phyloP scores from a whole-genome alignment of 2,329 filamentous ascomycete species.

The Exophiala mesophila region DNA sequence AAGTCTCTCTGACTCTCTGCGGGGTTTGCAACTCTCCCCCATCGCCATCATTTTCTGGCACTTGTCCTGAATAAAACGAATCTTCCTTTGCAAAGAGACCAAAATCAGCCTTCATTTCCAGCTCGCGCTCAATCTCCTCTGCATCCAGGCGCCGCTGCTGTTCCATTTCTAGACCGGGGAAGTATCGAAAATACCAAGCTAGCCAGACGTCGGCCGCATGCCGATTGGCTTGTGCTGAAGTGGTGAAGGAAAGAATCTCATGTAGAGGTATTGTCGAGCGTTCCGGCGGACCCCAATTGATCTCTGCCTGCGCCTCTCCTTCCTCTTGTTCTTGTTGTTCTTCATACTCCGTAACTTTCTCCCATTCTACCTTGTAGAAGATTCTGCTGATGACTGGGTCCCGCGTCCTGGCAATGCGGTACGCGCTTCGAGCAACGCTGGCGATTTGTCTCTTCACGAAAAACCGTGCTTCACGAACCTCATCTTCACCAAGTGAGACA shows the following conservation, averaged over 20 bases:
- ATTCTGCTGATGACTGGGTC: conserved; percentile 5
- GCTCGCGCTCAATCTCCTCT: conserved; percentile 18
- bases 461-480: conserved; percentile 9
- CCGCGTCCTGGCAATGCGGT: conserved; percentile 10
- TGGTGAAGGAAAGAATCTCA: conserved; percentile 15
- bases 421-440: conserved; percentile 12
- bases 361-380: conserved; percentile 21
- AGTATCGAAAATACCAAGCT: conserved; percentile 18
- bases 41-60: not conserved
- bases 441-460: conserved; percentile 20
- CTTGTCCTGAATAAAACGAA: conserved; percentile 9
- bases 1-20: conserved; percentile 15
- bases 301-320: not conserved
- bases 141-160: conserved; percentile 17
- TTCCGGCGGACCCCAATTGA: not conserved
- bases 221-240: conserved; percentile 21
- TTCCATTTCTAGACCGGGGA: conserved; percentile 19
- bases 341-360: conserved; percentile 9
- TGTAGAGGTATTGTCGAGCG: conserved; percentile 5
- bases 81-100: conserved; percentile 15
- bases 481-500: conserved; percentile 15
- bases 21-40: not conserved
- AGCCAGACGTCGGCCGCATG: conserved; percentile 22
- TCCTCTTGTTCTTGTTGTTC: not conserved
- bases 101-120: conserved; percentile 10